Conservation (phyloP, 495 filamentous ascomycete species). For the Physcia stellaris region DNA sequence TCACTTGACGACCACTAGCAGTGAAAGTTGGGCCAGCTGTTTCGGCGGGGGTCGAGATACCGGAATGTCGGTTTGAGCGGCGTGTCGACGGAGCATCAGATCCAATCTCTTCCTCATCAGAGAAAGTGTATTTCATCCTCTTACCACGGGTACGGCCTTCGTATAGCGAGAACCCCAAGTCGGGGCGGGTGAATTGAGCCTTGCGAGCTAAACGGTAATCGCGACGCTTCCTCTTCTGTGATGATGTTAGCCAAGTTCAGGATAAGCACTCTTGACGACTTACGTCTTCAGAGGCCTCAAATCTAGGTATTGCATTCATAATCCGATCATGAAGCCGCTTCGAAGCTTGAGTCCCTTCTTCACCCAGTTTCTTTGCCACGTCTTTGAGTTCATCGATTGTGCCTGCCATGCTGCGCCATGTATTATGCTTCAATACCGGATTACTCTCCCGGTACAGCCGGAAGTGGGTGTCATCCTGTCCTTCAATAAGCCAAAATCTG, state of each 20-base stretch:
- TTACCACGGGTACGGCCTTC: slow-evolving; percentile 94
- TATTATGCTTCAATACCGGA: slow-evolving; percentile 56
- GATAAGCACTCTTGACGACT: slow-evolving; percentile 9
- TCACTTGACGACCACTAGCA: slow-evolving; percentile 78
- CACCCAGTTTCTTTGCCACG: slow-evolving; percentile 58
- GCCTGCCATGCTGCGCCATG: slow-evolving; percentile 88
- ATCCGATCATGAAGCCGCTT: slow-evolving; percentile 66
- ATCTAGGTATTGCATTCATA: slow-evolving; percentile 69
- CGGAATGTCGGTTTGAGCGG: slow-evolving; percentile 63
- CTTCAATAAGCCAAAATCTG: slow-evolving; percentile 86
- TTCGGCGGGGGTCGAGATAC: slow-evolving; percentile 56
- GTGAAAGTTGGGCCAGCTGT: slow-evolving; percentile 66
- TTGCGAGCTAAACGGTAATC: slow-evolving; percentile 83
- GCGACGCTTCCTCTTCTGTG: slow-evolving; percentile 75
- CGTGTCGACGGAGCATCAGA: slow-evolving; percentile 57
- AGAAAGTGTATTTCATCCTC: slow-evolving; percentile 89
- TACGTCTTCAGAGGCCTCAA: slow-evolving; percentile 88
- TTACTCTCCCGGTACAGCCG: slow-evolving; percentile 93
- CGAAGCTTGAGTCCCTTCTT: slow-evolving; percentile 68
- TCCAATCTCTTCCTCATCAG: slow-evolving; percentile 71
- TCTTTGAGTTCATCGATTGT: slow-evolving; percentile 71
- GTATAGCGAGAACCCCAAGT: slow-evolving; percentile 82
- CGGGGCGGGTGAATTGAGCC: slow-evolving; percentile 74
- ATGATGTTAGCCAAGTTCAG: slow-evolving; percentile 20
- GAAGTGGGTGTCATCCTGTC: slow-evolving; percentile 85